A percentile compares a stretch with the other conserved stretches of the same genome.
Conservation (phyloP, 2,329 filamentous ascomycete genomes). For the Reticulascus tulasneorum region DNA sequence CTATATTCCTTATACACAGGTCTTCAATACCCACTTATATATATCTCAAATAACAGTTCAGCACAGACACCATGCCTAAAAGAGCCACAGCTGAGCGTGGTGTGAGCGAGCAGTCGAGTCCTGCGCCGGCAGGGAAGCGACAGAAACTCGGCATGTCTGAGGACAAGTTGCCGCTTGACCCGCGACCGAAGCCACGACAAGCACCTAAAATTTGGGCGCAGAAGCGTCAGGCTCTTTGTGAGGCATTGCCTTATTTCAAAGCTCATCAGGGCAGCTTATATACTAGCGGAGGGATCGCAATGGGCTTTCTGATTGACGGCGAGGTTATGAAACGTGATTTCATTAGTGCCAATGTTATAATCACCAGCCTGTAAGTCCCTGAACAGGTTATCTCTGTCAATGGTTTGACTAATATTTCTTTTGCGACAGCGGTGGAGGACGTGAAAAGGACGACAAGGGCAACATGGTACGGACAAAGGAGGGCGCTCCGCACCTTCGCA, state of each 20-base stretch:
- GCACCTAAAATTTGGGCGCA: constrained; percentile 52
- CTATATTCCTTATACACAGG: too few species aligned
- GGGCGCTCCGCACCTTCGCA: constrained; percentile 25
- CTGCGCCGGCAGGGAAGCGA: too few species aligned
- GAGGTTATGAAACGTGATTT: constrained; percentile 51
- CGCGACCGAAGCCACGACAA: too few species aligned
- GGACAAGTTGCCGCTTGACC: too few species aligned
- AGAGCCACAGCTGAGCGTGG: too few species aligned
- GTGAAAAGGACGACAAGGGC: constrained; percentile 38
- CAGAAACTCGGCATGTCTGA: too few species aligned
- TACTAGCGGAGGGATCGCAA: constrained; percentile 40
- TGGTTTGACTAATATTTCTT: constrained; percentile 14
- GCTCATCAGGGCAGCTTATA: constrained; percentile 59
- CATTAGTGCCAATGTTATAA: constrained; percentile 57
- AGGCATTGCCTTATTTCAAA: constrained; percentile 60
- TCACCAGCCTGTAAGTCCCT: constrained; percentile 56
- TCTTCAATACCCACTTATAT: too few species aligned
- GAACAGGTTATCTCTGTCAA: constrained; percentile 8
- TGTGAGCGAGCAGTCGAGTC: too few species aligned
- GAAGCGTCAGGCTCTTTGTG: constrained; percentile 56
- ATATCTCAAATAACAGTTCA: too few species aligned
- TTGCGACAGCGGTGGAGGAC: constrained; percentile 50
- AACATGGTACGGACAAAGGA: constrained; percentile 42
- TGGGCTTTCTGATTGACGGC: constrained; percentile 57
- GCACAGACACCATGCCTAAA: too few species aligned